These are phyloP conservation scores for Phascolomyces articulosus DNA, from an alignment of 371 early-diverging fungal genomes.

Conservation along the genomic window DNA sequence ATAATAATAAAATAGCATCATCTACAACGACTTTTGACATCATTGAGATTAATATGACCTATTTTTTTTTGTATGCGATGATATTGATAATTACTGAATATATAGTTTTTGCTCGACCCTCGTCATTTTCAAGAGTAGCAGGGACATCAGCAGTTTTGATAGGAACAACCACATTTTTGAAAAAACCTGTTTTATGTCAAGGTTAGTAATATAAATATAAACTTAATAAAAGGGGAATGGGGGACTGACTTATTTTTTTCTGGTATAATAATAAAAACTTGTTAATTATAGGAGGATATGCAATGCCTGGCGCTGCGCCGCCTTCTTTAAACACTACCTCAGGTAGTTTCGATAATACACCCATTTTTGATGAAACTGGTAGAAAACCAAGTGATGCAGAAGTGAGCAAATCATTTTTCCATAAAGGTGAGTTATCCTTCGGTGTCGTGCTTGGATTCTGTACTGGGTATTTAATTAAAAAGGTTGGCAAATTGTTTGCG, in stretches of 20 bases:
- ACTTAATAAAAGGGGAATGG: too few species aligned
- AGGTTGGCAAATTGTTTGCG: slow-evolving; percentile 47
- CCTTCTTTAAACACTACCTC: background rate
- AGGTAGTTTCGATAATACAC: background rate
- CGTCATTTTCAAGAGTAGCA: background rate
- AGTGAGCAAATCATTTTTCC: slow-evolving; percentile 22
- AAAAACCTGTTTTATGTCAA: background rate
- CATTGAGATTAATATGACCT: background rate
- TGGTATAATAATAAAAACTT: too few species aligned
- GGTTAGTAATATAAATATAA: background rate
- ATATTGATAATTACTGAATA: background rate
- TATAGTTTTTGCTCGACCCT: background rate
- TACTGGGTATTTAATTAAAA: slow-evolving; percentile 50
- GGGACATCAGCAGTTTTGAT: background rate
- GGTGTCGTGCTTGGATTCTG: slow-evolving; percentile 52
- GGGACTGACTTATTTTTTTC: too few species aligned
- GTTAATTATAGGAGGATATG: too few species aligned
- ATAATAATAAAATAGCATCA: too few species aligned
- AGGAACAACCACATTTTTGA: background rate
- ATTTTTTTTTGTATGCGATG: background rate
- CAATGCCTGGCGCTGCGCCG: background rate
- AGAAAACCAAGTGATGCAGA: slow-evolving; percentile 10
- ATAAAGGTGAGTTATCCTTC: slow-evolving; percentile 46
- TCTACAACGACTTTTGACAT: background rate
- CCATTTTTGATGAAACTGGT: background rate